Conservation (phyloP, 176 grass and related monocot genomes). For the Neostapfia colusana region DNA sequence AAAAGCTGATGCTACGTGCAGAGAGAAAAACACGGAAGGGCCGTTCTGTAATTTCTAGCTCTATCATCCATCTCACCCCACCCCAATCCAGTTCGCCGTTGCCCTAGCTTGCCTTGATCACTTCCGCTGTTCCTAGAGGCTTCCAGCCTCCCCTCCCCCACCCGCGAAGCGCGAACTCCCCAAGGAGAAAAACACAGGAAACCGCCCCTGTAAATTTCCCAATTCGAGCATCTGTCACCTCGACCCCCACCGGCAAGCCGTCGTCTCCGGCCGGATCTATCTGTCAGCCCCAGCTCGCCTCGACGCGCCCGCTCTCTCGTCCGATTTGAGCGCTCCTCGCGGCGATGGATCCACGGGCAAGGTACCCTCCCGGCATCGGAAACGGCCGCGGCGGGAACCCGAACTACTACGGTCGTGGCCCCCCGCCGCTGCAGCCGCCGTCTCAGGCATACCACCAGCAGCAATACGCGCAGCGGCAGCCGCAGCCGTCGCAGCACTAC, state of each 20-base stretch:
- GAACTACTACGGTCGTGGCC: slow-evolving; percentile 63
- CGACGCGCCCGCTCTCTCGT: not conserved
- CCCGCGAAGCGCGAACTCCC: slow-evolving; percentile 37
- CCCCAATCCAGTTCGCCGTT: not conserved
- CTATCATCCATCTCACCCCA: no score
- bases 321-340: slow-evolving; percentile 2
- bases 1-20: not conserved
- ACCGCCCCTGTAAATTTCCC: slow-evolving; percentile 13
- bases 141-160: slow-evolving; percentile 3
- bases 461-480: slow-evolving; percentile 53
- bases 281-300: not conserved
- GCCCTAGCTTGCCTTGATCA: not conserved
- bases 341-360: slow-evolving; percentile 61
- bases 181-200: slow-evolving; percentile 16
- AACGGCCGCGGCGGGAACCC: slow-evolving; percentile 65
- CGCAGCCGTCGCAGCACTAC: slow-evolving; percentile 26
- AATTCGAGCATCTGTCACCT: slow-evolving; percentile 15
- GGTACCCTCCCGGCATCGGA: slow-evolving; percentile 69
- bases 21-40: not conserved
- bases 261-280: slow-evolving; percentile 25
- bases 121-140: not conserved
- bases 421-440: slow-evolving; percentile 41
- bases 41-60: slow-evolving; percentile 28
- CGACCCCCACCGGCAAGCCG: slow-evolving; percentile 7
- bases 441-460: slow-evolving; percentile 45